phyloP scores from a whole-genome alignment of 208 protist genomes.

The Trypanosoma caninum region DNA sequence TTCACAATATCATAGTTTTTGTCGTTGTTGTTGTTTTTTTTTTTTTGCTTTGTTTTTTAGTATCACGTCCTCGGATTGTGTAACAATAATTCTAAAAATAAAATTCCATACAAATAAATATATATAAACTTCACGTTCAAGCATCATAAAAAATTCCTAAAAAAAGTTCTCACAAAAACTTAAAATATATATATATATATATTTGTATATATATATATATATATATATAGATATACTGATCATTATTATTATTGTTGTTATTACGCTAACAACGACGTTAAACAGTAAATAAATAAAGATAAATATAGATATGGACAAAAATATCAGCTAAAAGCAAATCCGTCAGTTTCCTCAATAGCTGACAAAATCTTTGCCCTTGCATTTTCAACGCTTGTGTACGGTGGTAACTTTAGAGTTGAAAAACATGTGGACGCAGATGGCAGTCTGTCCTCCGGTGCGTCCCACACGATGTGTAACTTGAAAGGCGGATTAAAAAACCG shows the following conservation, averaged over 20 bases:
- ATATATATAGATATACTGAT: too few relatives aligned
- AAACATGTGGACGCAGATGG: conserved; percentile 93
- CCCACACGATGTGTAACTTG: conserved; percentile 66
- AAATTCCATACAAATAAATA: too few relatives aligned
- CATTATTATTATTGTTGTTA: too few relatives aligned
- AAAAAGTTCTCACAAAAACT: too few relatives aligned
- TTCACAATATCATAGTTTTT: too few relatives aligned
- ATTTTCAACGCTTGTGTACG: conserved; percentile 54
- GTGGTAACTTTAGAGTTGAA: conserved; percentile 91
- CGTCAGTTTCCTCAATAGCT: conserved; percentile 80
- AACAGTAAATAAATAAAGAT: conserved; percentile 4
- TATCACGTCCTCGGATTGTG: neutral
- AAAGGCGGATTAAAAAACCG: conserved; percentile 87
- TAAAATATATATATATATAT: too few relatives aligned
- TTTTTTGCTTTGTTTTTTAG: neutral
- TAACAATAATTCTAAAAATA: too few relatives aligned
- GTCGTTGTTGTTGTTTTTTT: neutral
- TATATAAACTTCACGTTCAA: too few relatives aligned
- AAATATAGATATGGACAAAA: conserved; percentile 13
- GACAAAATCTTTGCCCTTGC: conserved; percentile 84
- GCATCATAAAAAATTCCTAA: too few relatives aligned
- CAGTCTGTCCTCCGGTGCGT: conserved; percentile 48
- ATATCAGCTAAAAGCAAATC: conserved; percentile 83
- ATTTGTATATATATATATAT: too few relatives aligned
- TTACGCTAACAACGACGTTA: too few relatives aligned